Conservation (phyloP, 345 rosid species). For the Pelargonium nanum region DNA sequence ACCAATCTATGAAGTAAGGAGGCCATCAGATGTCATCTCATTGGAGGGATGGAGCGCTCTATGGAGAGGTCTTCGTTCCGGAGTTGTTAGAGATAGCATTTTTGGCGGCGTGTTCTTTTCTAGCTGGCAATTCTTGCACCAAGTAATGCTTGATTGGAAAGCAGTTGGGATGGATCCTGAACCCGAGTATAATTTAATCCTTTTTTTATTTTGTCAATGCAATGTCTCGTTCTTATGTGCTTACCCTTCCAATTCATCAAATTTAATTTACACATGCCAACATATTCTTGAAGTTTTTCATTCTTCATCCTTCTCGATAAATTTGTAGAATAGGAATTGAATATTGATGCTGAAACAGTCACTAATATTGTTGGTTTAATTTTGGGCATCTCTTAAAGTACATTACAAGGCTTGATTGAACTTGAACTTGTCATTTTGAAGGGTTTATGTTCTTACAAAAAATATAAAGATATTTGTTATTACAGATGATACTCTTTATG, state of each 20-base stretch:
- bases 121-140: conserved; percentile 76
- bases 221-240: neutral
- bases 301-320: too few species aligned
- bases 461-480: too few species aligned
- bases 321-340: too few species aligned
- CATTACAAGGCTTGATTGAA: too few species aligned
- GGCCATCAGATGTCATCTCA: conserved; percentile 47
- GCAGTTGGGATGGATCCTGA: conserved; percentile 75
- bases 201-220: neutral
- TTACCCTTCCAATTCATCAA: neutral
- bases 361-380: too few species aligned
- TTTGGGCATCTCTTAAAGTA: too few species aligned
- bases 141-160: conserved; percentile 70
- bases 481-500: too few species aligned
- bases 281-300: neutral
- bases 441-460: too few species aligned
- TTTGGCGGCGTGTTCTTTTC: conserved; percentile 82
- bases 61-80: conserved; percentile 76
- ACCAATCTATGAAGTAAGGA: conserved; percentile 51
- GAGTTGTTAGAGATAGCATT: conserved; percentile 63
- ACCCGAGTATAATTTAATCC: conserved; percentile 41
- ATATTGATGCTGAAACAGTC: too few species aligned
- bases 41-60: conserved; percentile 75
- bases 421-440: too few species aligned
- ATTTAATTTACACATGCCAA: neutral